These are phyloP conservation scores for Haplosporangium gracile DNA, from an alignment of 192 early-diverging fungal genomes.

Conservation along the genomic window DNA sequence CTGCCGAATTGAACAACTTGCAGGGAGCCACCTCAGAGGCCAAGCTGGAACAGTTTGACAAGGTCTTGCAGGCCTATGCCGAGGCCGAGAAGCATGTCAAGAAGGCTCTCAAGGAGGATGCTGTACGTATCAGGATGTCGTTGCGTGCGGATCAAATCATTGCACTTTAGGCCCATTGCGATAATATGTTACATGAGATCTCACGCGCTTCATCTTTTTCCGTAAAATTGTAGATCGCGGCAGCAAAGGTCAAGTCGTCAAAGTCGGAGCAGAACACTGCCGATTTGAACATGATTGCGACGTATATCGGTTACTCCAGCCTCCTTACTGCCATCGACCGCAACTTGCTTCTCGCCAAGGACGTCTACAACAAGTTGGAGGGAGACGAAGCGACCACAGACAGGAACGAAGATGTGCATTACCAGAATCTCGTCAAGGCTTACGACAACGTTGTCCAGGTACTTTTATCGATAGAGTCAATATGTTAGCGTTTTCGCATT, in stretches of 20 bases:
- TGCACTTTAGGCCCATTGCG: neutral
- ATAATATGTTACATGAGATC: neutral
- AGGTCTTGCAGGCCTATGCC: constrained; percentile 66
- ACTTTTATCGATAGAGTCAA: neutral
- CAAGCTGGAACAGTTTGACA: constrained; percentile 66
- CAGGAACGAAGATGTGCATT: constrained; percentile 59
- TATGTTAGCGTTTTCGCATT: neutral
- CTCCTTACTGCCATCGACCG: constrained; percentile 69
- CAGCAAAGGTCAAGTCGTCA: constrained; percentile 77
- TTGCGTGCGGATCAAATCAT: neutral
- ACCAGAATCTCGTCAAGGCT: constrained; percentile 74
- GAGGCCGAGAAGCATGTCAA: constrained; percentile 73
- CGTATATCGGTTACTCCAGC: constrained; percentile 70
- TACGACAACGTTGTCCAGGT: constrained; percentile 76
- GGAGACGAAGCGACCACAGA: constrained; percentile 30
- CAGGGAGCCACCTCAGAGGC: constrained; percentile 40
- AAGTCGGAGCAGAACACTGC: constrained; percentile 72
- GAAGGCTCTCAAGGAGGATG: constrained; percentile 74
- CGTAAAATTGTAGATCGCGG: constrained; percentile 58
- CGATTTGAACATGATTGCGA: constrained; percentile 66
- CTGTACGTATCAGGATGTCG: constrained; percentile 42
- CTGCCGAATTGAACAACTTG: constrained; percentile 29
- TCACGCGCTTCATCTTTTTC: neutral
- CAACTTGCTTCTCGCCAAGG: constrained; percentile 63
- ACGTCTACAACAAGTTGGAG: constrained; percentile 57